phyloP scores from a whole-genome alignment of 1,139 yeast genomes.

The Hyphopichia wangnamkhiaoensis region DNA sequence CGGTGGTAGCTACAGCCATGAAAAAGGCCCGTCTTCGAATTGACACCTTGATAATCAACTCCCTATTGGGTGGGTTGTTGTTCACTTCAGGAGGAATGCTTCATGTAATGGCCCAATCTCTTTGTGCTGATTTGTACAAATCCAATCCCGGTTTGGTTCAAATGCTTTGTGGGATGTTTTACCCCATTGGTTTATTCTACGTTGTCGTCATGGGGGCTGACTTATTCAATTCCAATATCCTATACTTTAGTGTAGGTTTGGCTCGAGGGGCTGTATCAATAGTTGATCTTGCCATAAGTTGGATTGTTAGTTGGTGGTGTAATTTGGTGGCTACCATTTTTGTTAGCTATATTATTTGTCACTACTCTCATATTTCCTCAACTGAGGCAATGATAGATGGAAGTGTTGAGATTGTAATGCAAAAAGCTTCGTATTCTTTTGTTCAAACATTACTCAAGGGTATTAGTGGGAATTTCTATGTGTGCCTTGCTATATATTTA shows the following conservation, averaged over 20 bases:
- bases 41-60: conserved; percentile 58
- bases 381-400: conserved; percentile 44
- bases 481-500: conserved; percentile 69
- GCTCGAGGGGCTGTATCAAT: conserved; percentile 68
- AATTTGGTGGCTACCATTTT: conserved; percentile 66
- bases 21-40: conserved; percentile 68
- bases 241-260: conserved; percentile 67
- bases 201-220: conserved; percentile 76
- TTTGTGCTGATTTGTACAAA: conserved; percentile 41
- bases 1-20: conserved; percentile 82
- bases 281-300: conserved; percentile 61
- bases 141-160: conserved; percentile 56
- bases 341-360: conserved; percentile 62
- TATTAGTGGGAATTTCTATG: conserved; percentile 75
- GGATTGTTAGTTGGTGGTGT: conserved; percentile 68
- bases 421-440: conserved; percentile 51
- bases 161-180: conserved; percentile 56
- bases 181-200: conserved; percentile 70
- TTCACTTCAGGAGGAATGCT: conserved; percentile 78
- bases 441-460: conserved; percentile 63
- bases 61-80: conserved; percentile 68
- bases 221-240: conserved; percentile 67
- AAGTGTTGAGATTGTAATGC: conserved; percentile 45
- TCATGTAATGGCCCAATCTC: conserved; percentile 55
- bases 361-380: conserved; percentile 51